These are phyloP conservation scores for Trichophyton mentagrophytes DNA, from an alignment of 2,329 filamentous ascomycete species.

Conservation along the genomic window DNA sequence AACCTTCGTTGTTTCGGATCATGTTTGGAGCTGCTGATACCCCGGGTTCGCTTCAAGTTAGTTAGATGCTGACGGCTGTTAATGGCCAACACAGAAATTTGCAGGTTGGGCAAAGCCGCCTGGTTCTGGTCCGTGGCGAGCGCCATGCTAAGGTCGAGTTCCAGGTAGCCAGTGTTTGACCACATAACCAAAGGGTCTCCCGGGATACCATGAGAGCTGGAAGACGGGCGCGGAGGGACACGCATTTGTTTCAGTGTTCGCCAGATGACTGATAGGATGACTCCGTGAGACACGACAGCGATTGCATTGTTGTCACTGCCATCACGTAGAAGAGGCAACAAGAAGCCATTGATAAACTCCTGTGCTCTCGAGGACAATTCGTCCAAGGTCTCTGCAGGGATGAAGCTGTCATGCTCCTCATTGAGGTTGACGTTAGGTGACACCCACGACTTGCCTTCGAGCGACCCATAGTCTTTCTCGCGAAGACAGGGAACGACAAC, in stretches of 20 bases:
- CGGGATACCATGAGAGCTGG: conserved; percentile 28
- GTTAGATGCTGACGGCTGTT: conserved; percentile 61
- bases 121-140: background rate
- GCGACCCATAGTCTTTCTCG: conserved; percentile 31
- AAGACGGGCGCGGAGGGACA: conserved; percentile 31
- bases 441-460: conserved; percentile 23
- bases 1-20: conserved; percentile 66
- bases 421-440: background rate
- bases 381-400: conserved; percentile 48
- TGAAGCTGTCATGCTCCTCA: conserved; percentile 13
- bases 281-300: conserved; percentile 68
- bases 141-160: conserved; percentile 24
- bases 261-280: conserved; percentile 61
- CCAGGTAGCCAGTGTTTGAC: conserved; percentile 54
- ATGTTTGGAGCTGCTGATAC: conserved; percentile 64
- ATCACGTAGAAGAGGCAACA: conserved; percentile 44
- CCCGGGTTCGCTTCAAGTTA: conserved; percentile 64
- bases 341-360: conserved; percentile 51
- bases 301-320: conserved; percentile 32
- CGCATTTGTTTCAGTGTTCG: conserved; percentile 48
- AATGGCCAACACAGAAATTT: conserved; percentile 44
- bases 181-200: conserved; percentile 40
- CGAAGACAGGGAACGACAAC: conserved; percentile 18
- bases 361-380: conserved; percentile 54
- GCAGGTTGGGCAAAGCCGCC: background rate